Evolutionary conservation across 805 yeast species (phyloP), one percentile per base, ranked within the genome.

Genomic region (Kuraishia hungarica): DNA sequence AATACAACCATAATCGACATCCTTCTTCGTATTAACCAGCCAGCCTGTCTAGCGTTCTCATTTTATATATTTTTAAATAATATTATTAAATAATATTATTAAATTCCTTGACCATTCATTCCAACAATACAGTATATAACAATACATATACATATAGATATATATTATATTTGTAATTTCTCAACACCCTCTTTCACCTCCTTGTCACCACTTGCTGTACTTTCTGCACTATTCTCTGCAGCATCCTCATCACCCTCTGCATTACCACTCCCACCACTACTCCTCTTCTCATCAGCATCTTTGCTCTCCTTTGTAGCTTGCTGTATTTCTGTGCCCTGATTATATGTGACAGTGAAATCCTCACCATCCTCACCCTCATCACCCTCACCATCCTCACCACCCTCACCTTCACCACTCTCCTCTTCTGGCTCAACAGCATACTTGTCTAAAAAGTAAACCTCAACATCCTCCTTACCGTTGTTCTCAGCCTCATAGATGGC

Each of bases 401-500:
- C 74, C 59, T 74, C 70, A 58, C 83, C 10, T 26, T 26, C 29
- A 10, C 8, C 29, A n/a, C 70, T 75, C 7, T 67, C 71, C 51
- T 80, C 81, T 57, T 81, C 86, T 17, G 82, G 84, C 54, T 81
- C 86, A 50, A 87, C 81, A 50, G 89, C 86, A 62, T 77, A 93
- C 62, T 84, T 83, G 67, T 81, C 79, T 64, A 92, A 74, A 65
- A 89, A 80, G 73, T 83, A 92, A 48, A 81, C 84, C 60, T 89
- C 96, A 19, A 91, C 86, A 28, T 85, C 90, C 57, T 81, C 86
- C 63, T 86, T 81, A 52, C 82, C 83, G 61, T 83, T 87, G 60
- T 79, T 81, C 65, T 92, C 97, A 8, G 98, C 97, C 68, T 92
- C 97, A 66, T 74, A 92, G 56, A 93, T 84, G 1, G 89, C 79